Base-by-base conservation (phyloP, 768 basidiomycete species). In the Kwoniella bestiolae region DNA sequence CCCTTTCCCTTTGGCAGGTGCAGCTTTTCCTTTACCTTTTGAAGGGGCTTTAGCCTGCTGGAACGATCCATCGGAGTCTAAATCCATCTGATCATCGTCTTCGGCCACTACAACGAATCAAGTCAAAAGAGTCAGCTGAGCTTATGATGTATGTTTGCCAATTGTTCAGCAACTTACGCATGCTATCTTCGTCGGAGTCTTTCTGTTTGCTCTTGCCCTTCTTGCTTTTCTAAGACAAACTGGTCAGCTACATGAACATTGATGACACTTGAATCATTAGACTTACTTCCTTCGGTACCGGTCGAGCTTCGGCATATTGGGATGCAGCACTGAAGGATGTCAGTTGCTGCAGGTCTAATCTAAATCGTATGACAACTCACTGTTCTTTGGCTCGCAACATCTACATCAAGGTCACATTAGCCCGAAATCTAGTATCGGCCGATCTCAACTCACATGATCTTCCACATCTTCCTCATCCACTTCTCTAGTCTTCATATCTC, bases 51-150 rank as follows among this genome's bases (percentile, higher is more conserved):
- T 73, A 31, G 58, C 44, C 29, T 85, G 84, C 21, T 85, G 85
- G 80, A 85, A 85, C 81, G 81, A 88, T 32, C 86, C 89, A 18
- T 83, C 81, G 82, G 87, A 81, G 83, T 86, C 57, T 80, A 78
- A 2, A 84, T 75, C 71, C 59, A 74, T 66, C 62, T 35, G 21
- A 49, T 79, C 66, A 50, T 90, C 89, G 50, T 91, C 79, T 52
- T 92, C 89, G 86, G 90, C 88, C 85, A 82, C 89, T 91, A 91
- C 89, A 91, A n/a, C n/a, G n/a, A n/a, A n/a, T n/a, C n/a, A n/a
- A n/a, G n/a, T n/a, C n/a, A n/a, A n/a, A n/a, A n/a, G n/a, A n/a
- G n/a, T n/a, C n/a, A n/a, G n/a, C n/a, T n/a, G n/a, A n/a, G n/a
- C n/a, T n/a, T n/a, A n/a, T n/a, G n/a, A n/a, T n/a, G n/a, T n/a